Percentiles rank a stretch among this genome's conserved stretches.
phyloP scores from a whole-genome alignment of 306 rosid genomes.

The Purshia tridentata region DNA sequence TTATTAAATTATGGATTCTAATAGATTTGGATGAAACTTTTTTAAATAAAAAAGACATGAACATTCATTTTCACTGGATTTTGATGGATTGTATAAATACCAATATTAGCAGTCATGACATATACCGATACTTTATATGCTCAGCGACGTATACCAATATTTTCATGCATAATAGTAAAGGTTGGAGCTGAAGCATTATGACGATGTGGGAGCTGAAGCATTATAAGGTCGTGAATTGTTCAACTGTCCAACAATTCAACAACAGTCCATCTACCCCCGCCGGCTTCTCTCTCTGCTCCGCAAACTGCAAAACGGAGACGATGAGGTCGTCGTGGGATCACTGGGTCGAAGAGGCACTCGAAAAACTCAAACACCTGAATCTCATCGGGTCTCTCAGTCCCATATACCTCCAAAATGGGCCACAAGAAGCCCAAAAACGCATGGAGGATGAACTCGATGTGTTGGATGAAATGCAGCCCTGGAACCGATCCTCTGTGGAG shows the following conservation, averaged over 20 bases:
- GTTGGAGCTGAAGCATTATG: no score
- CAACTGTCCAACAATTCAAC: background rate
- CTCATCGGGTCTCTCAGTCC: conserved; percentile 79
- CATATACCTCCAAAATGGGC: conserved; percentile 47
- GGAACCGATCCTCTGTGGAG: conserved; percentile 78
- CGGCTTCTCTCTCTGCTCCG: background rate
- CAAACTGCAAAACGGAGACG: conserved; percentile 28
- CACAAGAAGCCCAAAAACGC: background rate
- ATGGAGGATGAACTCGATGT: conserved; percentile 38
- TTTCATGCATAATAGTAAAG: no score
- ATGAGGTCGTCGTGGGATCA: conserved; percentile 55
- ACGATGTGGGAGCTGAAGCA: no score
- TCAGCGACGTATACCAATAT: no score
- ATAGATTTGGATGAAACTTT: no score
- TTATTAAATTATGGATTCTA: no score
- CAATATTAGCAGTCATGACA: no score
- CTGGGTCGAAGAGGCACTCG: conserved; percentile 61
- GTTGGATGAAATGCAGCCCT: conserved; percentile 68
- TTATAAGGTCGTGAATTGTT: no score
- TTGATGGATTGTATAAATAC: no score
- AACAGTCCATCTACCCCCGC: background rate
- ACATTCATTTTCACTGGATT: no score
- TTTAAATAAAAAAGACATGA: no score
- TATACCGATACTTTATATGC: no score
- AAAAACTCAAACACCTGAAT: conserved; percentile 48